A percentile compares a stretch with the other conserved stretches of the same genome.
Conservation (phyloP, 441 rosid genomes). For the Gossypium armourianum region DNA sequence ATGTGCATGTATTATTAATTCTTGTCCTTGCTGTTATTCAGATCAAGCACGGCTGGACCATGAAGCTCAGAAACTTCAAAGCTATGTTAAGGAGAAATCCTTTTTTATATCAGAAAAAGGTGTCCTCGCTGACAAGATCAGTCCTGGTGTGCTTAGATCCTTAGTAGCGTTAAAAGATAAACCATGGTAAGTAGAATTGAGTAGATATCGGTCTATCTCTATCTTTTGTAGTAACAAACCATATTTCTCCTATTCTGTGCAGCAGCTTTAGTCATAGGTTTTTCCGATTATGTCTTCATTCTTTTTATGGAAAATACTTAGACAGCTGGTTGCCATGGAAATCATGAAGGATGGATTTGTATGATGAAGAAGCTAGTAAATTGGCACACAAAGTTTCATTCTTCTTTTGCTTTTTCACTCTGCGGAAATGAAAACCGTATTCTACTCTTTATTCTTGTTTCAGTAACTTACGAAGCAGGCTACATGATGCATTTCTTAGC, state of each 20-base stretch:
- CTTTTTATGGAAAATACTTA: not conserved
- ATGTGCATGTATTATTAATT: not conserved
- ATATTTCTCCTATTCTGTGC: not conserved
- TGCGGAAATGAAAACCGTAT: not conserved
- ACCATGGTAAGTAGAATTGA: constrained; percentile 29
- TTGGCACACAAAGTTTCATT: not conserved
- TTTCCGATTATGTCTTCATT: not conserved
- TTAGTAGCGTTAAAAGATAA: constrained; percentile 52
- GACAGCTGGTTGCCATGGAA: not conserved
- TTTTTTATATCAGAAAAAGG: constrained; percentile 52
- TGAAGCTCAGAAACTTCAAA: constrained; percentile 58
- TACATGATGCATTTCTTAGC: not conserved
- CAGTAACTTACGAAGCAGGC: not conserved
- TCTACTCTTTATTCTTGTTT: not conserved
- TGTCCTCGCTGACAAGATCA: constrained; percentile 58
- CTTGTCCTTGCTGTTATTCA: constrained; percentile 21
- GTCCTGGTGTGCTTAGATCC: constrained; percentile 56
- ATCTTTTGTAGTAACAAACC: not conserved
- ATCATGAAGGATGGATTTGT: not conserved
- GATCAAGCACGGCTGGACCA: constrained; percentile 48
- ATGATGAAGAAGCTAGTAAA: not conserved
- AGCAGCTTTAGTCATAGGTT: not conserved
- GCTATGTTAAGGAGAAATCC: constrained; percentile 62
- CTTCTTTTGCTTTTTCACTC: not conserved
- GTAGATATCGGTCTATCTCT: not conserved